Percentiles rank a stretch among this genome's conserved stretches.
Conservation (phyloP, 139 green algal species). For the Chlamydomonas schloesseri region DNA sequence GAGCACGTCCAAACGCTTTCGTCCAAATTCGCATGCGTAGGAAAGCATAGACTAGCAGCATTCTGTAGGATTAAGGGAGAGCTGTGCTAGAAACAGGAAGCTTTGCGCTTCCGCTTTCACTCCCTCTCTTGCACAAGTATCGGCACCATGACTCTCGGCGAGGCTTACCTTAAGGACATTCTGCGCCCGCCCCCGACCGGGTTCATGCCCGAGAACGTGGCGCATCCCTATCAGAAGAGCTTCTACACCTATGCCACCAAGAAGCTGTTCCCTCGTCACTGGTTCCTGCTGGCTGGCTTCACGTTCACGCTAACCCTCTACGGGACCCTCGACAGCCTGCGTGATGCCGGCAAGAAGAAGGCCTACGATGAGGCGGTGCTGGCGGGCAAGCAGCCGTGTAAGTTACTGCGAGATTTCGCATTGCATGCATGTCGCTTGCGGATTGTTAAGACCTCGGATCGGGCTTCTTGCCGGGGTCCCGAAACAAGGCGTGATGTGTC, state of each 20-base stretch:
- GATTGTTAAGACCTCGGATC: background rate
- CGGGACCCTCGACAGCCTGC: slow-evolving; percentile 52
- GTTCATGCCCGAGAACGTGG: slow-evolving; percentile 57
- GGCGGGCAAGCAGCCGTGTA: slow-evolving; percentile 60
- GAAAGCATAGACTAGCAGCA: background rate
- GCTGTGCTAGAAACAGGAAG: background rate
- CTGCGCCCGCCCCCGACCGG: slow-evolving; percentile 58
- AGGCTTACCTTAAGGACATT: slow-evolving; percentile 63
- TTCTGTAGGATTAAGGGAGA: no score
- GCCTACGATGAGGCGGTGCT: slow-evolving; percentile 63
- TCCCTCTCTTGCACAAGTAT: background rate
- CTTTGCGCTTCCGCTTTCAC: background rate
- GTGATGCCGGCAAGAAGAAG: slow-evolving; percentile 61
- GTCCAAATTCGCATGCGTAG: no score
- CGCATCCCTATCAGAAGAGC: slow-evolving; percentile 68
- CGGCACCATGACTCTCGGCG: slow-evolving; percentile 54
- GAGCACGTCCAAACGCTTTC: background rate
- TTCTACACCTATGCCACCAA: slow-evolving; percentile 69
- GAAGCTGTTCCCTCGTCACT: slow-evolving; percentile 63
- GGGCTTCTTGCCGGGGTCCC: background rate
- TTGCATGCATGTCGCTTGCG: background rate
- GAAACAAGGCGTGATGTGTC: background rate
- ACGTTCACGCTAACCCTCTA: slow-evolving; percentile 62
- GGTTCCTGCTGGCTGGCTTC: slow-evolving; percentile 60
- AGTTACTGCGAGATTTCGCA: slow-evolving; percentile 3